Evolutionary conservation across 345 rosid genomes (phyloP).

Genomic region (Raphanus sativus): DNA sequence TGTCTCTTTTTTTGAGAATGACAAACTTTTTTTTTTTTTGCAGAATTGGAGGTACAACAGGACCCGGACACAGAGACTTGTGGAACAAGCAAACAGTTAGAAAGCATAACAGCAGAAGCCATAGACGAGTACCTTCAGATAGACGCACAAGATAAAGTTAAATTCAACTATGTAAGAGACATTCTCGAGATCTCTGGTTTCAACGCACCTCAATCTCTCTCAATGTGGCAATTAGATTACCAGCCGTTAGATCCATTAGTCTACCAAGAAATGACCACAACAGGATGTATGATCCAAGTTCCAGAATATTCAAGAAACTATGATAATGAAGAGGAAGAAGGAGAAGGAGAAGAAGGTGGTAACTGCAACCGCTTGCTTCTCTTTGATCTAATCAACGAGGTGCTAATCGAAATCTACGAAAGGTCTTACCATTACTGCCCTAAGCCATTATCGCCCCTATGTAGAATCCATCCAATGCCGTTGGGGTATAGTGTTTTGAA

Average conservation of each 20-base stretch:
- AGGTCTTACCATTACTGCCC: constrained; percentile 61
- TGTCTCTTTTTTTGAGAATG: not conserved
- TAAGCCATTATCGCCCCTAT: constrained; percentile 47
- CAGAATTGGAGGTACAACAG: not conserved
- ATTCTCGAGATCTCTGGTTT: constrained; percentile 72
- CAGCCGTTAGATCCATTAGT: constrained; percentile 64
- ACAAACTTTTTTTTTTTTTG: not conserved
- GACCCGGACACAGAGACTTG: not conserved
- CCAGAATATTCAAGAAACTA: constrained; percentile 42
- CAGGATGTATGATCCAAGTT: constrained; percentile 45
- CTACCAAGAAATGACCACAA: constrained; percentile 43
- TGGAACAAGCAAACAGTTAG: not conserved
- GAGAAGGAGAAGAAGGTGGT: constrained; percentile 43
- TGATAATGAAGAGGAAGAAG: constrained; percentile 27
- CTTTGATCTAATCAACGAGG: constrained; percentile 74
- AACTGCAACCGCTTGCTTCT: constrained; percentile 48
- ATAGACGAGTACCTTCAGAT: constrained; percentile 35
- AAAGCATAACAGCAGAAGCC: constrained; percentile 7
- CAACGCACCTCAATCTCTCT: constrained; percentile 47
- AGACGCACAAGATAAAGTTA: constrained; percentile 46
- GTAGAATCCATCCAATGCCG: constrained; percentile 60
- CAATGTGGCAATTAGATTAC: constrained; percentile 62
- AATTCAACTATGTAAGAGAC: constrained; percentile 64
- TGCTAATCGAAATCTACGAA: constrained; percentile 57
- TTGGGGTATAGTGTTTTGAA: constrained; percentile 54